Evolutionary conservation across 495 filamentous ascomycete genomes (phyloP).

Genomic region (Staphylotrichum tortipilum): DNA sequence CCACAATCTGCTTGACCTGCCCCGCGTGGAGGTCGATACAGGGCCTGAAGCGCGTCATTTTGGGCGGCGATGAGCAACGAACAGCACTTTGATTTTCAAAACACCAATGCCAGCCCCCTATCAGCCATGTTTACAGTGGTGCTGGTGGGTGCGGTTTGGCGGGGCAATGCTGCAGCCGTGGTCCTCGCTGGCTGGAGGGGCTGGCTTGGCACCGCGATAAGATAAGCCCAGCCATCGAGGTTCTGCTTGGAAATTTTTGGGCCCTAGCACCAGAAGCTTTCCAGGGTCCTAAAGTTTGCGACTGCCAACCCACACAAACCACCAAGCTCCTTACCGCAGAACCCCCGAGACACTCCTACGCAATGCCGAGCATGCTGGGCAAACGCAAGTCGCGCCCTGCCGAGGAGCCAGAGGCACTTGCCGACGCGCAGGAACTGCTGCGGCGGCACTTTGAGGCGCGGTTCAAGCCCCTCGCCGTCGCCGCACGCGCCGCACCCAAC

Average conservation of each 20-base stretch:
- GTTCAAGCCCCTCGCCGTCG: slow-evolving; percentile 61
- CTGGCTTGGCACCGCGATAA: slow-evolving; percentile 8
- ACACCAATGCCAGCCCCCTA: too few relatives aligned
- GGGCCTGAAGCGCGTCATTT: slow-evolving; percentile 89
- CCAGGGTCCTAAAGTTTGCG: background rate
- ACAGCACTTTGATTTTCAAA: too few relatives aligned
- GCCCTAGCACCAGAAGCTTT: background rate
- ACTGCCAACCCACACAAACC: too few relatives aligned
- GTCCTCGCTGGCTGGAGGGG: slow-evolving; percentile 11
- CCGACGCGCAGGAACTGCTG: slow-evolving; percentile 47
- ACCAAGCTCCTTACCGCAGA: too few relatives aligned
- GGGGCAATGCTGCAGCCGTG: background rate
- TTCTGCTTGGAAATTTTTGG: slow-evolving; percentile 3
- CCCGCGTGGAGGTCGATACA: slow-evolving; percentile 97
- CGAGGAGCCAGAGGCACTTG: slow-evolving; percentile 24
- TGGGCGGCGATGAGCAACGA: slow-evolving; percentile 11
- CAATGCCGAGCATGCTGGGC: slow-evolving; percentile 32
- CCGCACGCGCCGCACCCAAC: slow-evolving; percentile 17
- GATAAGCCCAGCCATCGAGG: slow-evolving; percentile 13
- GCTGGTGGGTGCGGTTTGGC: background rate
- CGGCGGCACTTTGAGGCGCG: slow-evolving; percentile 78
- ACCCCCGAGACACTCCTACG: too few relatives aligned
- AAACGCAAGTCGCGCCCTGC: slow-evolving; percentile 32
- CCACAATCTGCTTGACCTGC: slow-evolving; percentile 95
- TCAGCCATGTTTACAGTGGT: background rate